Evolutionary conservation across 371 early-diverging fungal species (phyloP).

Genomic region (Mucor velutinosus): DNA sequence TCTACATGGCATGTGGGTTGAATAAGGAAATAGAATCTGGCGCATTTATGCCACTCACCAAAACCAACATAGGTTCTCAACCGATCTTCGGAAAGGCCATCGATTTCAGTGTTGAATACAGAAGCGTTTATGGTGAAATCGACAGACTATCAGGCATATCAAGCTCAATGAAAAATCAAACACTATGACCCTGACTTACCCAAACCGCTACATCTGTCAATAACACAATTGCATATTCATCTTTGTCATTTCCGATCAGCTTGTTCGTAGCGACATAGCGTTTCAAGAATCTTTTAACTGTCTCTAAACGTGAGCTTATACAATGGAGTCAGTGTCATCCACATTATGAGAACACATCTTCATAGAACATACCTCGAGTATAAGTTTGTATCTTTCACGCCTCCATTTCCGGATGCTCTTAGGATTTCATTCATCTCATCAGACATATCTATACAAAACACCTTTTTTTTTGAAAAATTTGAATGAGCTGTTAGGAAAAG

Average conservation of each 20-base stretch:
- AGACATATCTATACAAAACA: constrained; percentile 16
- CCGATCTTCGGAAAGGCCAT: neutral
- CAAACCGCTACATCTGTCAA: constrained; percentile 6
- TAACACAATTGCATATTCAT: constrained; percentile 10
- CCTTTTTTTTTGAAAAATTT: neutral
- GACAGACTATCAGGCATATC: neutral
- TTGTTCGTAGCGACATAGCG: constrained; percentile 6
- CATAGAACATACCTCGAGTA: constrained; percentile 4
- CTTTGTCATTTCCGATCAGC: constrained; percentile 8
- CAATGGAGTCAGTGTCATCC: neutral
- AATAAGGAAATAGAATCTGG: neutral
- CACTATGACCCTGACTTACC: neutral
- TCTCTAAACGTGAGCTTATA: constrained; percentile 10
- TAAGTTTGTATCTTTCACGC: neutral
- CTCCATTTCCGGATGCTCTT: constrained; percentile 4
- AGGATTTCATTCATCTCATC: constrained; percentile 3
- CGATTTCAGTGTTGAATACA: neutral
- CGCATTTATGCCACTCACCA: neutral
- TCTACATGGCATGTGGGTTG: neutral
- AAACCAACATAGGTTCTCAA: neutral
- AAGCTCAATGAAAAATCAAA: too few relatives aligned
- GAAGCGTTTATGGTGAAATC: neutral
- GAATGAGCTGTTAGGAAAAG: too few relatives aligned
- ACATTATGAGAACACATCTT: too few relatives aligned
- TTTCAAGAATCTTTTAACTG: constrained; percentile 9